Conservation (phyloP, 176 grass and related monocot genomes). For the maize (Zea mays) region Zm-B73-REFERENCE-NAM-5.0 NC_050100.1:210361001-210361500, state of each 20-base stretch:
- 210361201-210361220: not conserved
- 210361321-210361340: not conserved
- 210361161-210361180: not conserved
- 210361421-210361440: not conserved
- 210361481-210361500: not conserved
- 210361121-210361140: not conserved
- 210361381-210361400: not conserved
- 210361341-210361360: not conserved
- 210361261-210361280: not conserved
- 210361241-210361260: not conserved
- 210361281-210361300: constrained; percentile 8
- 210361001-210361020: constrained; percentile 87
- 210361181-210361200: not conserved
- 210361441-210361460: constrained; percentile 3
- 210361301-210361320: constrained; percentile 4
- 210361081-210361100: not conserved
- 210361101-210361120: not conserved
- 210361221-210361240: not conserved
- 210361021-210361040: constrained; percentile 88
- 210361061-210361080: constrained; percentile 24
- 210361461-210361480: no score
- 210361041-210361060: constrained; percentile 51
- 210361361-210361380: no score
- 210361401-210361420: not conserved
- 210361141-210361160: not conserved